Evolutionary conservation across 1,284 basidiomycete genomes (phyloP).

Genomic region (Microbotryum saponariae): DNA sequence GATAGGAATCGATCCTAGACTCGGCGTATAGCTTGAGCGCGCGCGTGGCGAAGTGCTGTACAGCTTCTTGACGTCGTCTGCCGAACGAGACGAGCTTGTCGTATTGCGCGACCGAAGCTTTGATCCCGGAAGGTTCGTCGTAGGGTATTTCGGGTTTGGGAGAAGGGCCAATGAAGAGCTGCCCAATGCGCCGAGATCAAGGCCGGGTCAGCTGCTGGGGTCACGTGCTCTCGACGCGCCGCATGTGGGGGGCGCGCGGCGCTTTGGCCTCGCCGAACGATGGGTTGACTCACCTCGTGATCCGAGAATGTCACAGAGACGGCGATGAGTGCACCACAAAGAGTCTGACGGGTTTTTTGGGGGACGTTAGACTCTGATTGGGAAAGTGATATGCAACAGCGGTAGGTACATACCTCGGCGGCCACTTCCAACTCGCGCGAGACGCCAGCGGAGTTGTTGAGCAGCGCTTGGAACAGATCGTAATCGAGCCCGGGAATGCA

Average conservation of each 20-base stretch:
- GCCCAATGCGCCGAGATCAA: neutral
- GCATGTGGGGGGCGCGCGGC: neutral
- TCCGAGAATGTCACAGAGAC: constrained; percentile 14
- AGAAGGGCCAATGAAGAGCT: neutral
- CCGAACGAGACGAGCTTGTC: neutral
- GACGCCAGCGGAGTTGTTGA: constrained; percentile 4
- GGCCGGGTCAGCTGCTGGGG: too few species aligned
- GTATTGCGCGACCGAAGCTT: neutral
- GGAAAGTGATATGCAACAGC: neutral
- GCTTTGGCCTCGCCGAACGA: neutral
- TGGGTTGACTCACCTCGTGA: constrained; percentile 2
- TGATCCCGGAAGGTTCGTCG: neutral
- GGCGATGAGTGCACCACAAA: constrained; percentile 20
- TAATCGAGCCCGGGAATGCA: constrained; percentile 10
- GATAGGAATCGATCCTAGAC: constrained; percentile 9
- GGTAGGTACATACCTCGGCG: constrained; percentile 9
- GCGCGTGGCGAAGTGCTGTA: constrained; percentile 6
- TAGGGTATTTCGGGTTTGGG: constrained; percentile 12
- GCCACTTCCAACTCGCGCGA: constrained; percentile 18
- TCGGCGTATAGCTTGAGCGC: constrained; percentile 13
- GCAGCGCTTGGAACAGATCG: constrained; percentile 6
- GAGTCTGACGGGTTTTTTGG: neutral
- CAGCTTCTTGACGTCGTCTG: neutral
- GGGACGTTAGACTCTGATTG: neutral
- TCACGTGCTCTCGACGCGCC: neutral